Percentiles rank a stretch among this genome's conserved stretches.
phyloP scores from a whole-genome alignment of 2,329 filamentous ascomycete genomes.

The Alternaria gansuensis region DNA sequence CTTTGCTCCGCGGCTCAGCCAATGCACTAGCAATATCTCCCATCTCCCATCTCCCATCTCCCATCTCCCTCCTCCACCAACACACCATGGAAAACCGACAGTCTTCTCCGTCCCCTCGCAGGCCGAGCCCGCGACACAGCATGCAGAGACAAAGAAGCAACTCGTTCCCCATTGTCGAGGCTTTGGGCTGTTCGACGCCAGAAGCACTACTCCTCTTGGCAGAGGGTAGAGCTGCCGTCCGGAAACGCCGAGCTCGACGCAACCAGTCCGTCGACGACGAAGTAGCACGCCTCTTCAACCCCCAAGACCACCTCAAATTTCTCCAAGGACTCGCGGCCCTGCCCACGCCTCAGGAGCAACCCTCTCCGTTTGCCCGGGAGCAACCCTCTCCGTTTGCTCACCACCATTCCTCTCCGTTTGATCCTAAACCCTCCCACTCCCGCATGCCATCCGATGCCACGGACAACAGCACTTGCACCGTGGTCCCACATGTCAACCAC shows the following conservation, averaged over 20 bases:
- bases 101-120: slow-evolving; percentile 31
- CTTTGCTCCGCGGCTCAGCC: slow-evolving; percentile 28
- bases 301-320: slow-evolving; percentile 45
- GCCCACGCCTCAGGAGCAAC: slow-evolving; percentile 22
- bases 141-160: slow-evolving; percentile 48
- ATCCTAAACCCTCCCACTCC: slow-evolving; percentile 31
- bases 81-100: slow-evolving; percentile 42
- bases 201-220: slow-evolving; percentile 49
- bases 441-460: slow-evolving; percentile 44
- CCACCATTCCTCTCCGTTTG: slow-evolving; percentile 19
- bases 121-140: slow-evolving; percentile 33
- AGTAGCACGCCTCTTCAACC: slow-evolving; percentile 35
- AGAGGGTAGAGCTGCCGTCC: slow-evolving; percentile 48
- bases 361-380: slow-evolving; percentile 9
- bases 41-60: too few relatives aligned
- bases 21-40: slow-evolving; percentile 35
- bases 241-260: slow-evolving; percentile 41
- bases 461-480: slow-evolving; percentile 43
- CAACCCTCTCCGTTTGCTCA: too few relatives aligned
- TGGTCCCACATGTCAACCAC: slow-evolving; percentile 29
- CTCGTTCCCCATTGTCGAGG: slow-evolving; percentile 48
- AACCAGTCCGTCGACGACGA: slow-evolving; percentile 36
- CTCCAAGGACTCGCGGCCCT: slow-evolving; percentile 30
- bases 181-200: slow-evolving; percentile 48
- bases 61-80: neutral